phyloP scores from a whole-genome alignment of 2,329 filamentous ascomycete genomes.

The Pseudogymnoascus sp. region DNA sequence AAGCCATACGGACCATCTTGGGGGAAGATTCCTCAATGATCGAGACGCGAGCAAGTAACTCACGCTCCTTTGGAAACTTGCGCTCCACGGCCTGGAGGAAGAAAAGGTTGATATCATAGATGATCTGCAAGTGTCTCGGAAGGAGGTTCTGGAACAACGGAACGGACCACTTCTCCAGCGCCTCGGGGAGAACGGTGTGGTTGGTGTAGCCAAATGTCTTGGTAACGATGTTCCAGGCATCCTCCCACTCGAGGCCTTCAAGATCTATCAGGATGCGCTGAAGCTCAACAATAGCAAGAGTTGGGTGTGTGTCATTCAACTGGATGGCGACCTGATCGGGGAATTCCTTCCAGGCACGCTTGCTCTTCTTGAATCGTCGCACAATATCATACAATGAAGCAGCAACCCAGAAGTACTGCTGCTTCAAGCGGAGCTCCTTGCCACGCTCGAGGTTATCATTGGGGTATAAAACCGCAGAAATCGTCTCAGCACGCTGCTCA shows the following conservation, averaged over 20 bases:
- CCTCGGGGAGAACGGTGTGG: constrained; percentile 94
- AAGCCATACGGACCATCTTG: constrained; percentile 98
- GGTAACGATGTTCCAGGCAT: constrained; percentile 77
- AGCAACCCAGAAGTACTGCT: constrained; percentile 99
- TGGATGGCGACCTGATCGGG: constrained; percentile 94
- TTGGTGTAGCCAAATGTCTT: constrained; percentile 92
- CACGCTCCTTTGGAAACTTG: constrained; percentile 80
- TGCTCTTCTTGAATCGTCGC: constrained; percentile 95
- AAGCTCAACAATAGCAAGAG: constrained; percentile 89
- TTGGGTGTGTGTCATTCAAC: constrained; percentile 96
- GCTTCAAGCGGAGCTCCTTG: constrained; percentile 95
- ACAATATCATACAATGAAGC: constrained; percentile 95
- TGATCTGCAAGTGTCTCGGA: constrained; percentile 90
- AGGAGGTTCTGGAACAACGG: constrained; percentile 86
- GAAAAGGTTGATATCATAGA: constrained; percentile 94
- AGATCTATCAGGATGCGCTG: constrained; percentile 85
- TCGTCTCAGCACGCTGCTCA: constrained; percentile 96
- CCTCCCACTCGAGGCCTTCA: constrained; percentile 88
- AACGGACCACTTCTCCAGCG: constrained; percentile 97
- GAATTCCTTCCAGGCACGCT: constrained; percentile 85
- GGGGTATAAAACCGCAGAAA: constrained; percentile 93
- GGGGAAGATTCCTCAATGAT: constrained; percentile 96
- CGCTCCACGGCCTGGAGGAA: constrained; percentile 91
- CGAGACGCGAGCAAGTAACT: constrained; percentile 79
- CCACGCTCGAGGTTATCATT: constrained; percentile 96